Base-by-base conservation (phyloP, 495 filamentous ascomycete genomes). In the Terfezia boudieri region DNA sequence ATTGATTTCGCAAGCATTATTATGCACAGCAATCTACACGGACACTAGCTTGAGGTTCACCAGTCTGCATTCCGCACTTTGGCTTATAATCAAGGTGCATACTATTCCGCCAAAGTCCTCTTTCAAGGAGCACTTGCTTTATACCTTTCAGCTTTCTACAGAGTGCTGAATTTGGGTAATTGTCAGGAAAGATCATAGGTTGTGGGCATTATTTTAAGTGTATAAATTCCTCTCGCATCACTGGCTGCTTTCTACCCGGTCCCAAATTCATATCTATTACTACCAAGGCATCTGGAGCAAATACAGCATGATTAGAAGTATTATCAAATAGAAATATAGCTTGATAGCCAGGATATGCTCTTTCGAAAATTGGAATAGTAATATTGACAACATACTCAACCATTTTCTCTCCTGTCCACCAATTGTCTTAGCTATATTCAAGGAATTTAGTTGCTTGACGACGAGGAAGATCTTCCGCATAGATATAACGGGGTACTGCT, bases 311-410 rank as follows among this genome's bases (percentile, higher is more conserved):
- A 14, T 54, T 54, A 5, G 26, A 56, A 8, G 57, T 23, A 20
- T 59, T 59, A 32, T 59, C 55, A 35, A 59, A 59, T 20, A 20
- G 14, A 48, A 48, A 48, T 48, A 48, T 2, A n/a, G 43, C 43
- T 3, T 48, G 14, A 48, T 3, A 48, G 43, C 43, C 43, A 48
- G 43, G 43, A 20, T n/a, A 48, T 20, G 3, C 43, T 20, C 14
- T 1, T 20, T 48, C 20, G 20, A 48, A 48, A 20, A 48, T 48
- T 2, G 3, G 43, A n/a, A 48, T n/a, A 48, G 20, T 3, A 14
- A n/a, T 20, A 14, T 48, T 14, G 14, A 48, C 43, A 8, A 37
- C 12, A 38, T 57, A 36, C 17, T 57, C 55, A 16, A 57, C 37
- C 16, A 57, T 48, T 20, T 48, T 48, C 14, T 48, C 2, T 3